A percentile compares a stretch with the other conserved stretches of the same genome.
Evolutionary conservation across 495 filamentous ascomycete genomes (phyloP).

Genomic region (Neurospora sp.): DNA sequence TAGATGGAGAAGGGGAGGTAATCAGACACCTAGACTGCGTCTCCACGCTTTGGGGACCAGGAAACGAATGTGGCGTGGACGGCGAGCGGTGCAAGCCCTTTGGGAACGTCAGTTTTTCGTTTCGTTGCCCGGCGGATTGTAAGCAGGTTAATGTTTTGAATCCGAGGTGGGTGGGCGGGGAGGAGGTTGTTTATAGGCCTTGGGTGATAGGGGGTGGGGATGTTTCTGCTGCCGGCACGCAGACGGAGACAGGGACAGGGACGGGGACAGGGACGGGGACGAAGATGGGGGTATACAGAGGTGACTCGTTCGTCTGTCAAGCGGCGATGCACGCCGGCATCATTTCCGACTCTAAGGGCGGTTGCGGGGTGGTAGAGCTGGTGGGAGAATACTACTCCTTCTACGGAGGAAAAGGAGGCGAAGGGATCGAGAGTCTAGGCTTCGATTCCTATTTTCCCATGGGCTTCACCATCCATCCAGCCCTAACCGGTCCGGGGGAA

Average conservation of each 20-base stretch:
- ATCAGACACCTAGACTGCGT: constrained; percentile 50
- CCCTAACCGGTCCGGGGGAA: background rate
- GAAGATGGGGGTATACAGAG: constrained; percentile 45
- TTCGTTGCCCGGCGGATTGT: constrained; percentile 72
- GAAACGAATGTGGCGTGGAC: constrained; percentile 66
- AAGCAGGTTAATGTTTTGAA: constrained; percentile 52
- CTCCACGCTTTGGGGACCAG: constrained; percentile 48
- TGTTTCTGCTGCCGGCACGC: constrained; percentile 13
- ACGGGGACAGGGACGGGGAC: constrained; percentile 17
- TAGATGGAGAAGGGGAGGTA: constrained; percentile 51
- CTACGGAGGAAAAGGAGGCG: constrained; percentile 41
- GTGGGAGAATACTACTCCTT: constrained; percentile 59
- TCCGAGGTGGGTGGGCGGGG: constrained; percentile 60
- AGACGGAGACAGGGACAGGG: background rate
- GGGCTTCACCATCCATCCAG: constrained; percentile 52
- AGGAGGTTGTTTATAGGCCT: constrained; percentile 56
- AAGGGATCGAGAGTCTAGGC: constrained; percentile 52
- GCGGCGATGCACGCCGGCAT: constrained; percentile 51
- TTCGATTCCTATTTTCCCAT: constrained; percentile 75
- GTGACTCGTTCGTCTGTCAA: constrained; percentile 59
- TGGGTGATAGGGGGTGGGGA: constrained; percentile 64
- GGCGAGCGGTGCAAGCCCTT: constrained; percentile 72
- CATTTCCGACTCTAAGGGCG: constrained; percentile 56
- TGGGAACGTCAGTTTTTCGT: constrained; percentile 53
- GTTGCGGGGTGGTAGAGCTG: constrained; percentile 51